phyloP scores from a whole-genome alignment of 495 filamentous ascomycete species.

The Letharia lupina region DNA sequence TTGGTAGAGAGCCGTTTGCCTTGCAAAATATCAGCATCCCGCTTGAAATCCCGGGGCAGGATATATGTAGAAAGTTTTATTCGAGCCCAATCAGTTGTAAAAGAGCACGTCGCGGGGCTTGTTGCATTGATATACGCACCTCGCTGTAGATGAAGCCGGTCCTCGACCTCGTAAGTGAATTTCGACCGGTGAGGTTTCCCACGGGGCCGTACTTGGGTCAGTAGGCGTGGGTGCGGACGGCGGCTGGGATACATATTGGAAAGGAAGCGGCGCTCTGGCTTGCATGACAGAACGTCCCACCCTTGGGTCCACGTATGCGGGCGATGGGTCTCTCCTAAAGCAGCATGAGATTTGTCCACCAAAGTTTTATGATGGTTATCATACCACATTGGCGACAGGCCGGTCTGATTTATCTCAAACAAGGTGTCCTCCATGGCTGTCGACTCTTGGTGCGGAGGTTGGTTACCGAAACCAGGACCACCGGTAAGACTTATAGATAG shows the following conservation, averaged over 20 bases:
- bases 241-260: background rate
- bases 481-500: background rate
- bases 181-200: background rate
- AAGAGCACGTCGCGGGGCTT: background rate
- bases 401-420: background rate
- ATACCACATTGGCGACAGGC: conserved; percentile 4
- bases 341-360: background rate
- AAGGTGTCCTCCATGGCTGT: background rate
- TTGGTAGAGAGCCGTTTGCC: background rate
- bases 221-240: background rate
- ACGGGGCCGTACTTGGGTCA: background rate
- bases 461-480: background rate
- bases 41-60: no score
- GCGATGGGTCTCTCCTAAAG: background rate
- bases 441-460: background rate
- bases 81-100: background rate
- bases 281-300: conserved; percentile 1
- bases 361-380: background rate
- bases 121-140: background rate
- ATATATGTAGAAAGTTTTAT: background rate
- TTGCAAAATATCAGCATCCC: background rate
- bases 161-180: background rate
- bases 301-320: background rate
- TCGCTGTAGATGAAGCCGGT: background rate
- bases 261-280: background rate